These are phyloP conservation scores for Citrus medica DNA, from an alignment of 345 rosid genomes.

Conservation along the genomic window DNA sequence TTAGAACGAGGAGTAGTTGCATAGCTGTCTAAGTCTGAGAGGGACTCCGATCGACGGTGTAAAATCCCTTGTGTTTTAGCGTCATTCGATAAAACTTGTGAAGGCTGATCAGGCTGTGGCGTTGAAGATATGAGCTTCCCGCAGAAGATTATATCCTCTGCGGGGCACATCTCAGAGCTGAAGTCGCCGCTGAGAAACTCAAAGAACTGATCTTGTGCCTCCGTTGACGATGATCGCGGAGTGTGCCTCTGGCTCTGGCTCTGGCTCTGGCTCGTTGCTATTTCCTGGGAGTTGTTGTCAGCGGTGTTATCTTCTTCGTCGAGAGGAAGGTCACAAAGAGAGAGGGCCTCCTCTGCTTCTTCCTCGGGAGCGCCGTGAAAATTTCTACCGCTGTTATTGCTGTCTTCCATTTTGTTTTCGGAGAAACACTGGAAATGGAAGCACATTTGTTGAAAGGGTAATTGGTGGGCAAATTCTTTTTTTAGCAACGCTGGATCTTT, in stretches of 20 bases:
- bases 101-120: slow-evolving; percentile 1
- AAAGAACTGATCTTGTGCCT: slow-evolving; percentile 33
- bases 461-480: not conserved
- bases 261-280: not conserved
- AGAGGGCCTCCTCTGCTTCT: slow-evolving; percentile 39
- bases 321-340: slow-evolving; percentile 52
- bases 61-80: not conserved
- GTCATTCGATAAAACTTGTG: not conserved
- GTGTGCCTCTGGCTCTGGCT: not conserved
- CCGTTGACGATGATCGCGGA: slow-evolving; percentile 20
- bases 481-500: too few relatives aligned
- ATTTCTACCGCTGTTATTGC: not conserved
- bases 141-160: slow-evolving; percentile 67
- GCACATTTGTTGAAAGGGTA: not conserved
- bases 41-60: slow-evolving; percentile 54
- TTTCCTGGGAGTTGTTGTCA: not conserved
- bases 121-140: slow-evolving; percentile 65
- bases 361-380: slow-evolving; percentile 11
- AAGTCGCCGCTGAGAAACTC: slow-evolving; percentile 45
- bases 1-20: slow-evolving; percentile 11
- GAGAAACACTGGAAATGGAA: not conserved
- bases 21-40: slow-evolving; percentile 35
- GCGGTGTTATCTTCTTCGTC: not conserved
- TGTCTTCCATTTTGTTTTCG: slow-evolving; percentile 12
- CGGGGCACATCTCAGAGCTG: slow-evolving; percentile 50